A percentile compares a stretch with the other conserved stretches of the same genome.
phyloP scores from a whole-genome alignment of 768 basidiomycete species.

The Hydnomerulius pinastri region DNA sequence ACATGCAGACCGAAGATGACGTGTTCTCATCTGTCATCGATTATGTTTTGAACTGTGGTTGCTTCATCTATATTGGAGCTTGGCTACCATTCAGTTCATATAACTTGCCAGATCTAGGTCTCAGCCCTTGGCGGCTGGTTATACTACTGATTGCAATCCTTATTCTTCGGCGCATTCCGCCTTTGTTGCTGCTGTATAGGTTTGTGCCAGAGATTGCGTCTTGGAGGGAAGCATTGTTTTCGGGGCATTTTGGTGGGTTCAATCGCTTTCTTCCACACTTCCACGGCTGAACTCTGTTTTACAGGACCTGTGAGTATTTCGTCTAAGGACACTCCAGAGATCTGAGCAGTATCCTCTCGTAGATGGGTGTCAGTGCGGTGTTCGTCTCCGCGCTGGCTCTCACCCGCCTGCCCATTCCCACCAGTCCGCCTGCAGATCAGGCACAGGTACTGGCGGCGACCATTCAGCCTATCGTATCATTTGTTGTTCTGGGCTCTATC shows the following conservation, averaged over 20 bases:
- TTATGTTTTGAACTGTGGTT: conserved; percentile 77
- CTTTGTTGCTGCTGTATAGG: conserved; percentile 72
- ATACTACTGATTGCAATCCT: conserved; percentile 70
- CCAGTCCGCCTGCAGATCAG: conserved; percentile 62
- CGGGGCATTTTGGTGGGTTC: conserved; percentile 80
- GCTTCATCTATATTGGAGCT: conserved; percentile 86
- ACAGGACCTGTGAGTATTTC: conserved; percentile 53
- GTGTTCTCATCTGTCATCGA: conserved; percentile 90
- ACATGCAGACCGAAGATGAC: conserved; percentile 78
- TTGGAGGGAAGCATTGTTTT: conserved; percentile 87
- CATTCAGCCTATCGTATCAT: conserved; percentile 83
- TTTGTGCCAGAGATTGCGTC: conserved; percentile 86
- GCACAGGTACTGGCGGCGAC: conserved; percentile 71
- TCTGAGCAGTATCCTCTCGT: neutral
- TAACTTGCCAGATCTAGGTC: conserved; percentile 54
- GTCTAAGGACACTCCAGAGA: neutral
- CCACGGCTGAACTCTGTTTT: conserved; percentile 1
- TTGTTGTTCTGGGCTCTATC: conserved; percentile 86
- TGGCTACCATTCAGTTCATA: conserved; percentile 75
- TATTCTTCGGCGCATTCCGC: conserved; percentile 77
- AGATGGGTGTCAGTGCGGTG: conserved; percentile 92
- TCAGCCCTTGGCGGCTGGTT: conserved; percentile 71
- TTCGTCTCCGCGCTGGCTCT: conserved; percentile 83
- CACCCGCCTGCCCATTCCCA: conserved; percentile 57
- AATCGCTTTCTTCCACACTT: neutral